phyloP scores from a whole-genome alignment of 371 early-diverging fungal genomes.

The Rhizopus sp. region DNA sequence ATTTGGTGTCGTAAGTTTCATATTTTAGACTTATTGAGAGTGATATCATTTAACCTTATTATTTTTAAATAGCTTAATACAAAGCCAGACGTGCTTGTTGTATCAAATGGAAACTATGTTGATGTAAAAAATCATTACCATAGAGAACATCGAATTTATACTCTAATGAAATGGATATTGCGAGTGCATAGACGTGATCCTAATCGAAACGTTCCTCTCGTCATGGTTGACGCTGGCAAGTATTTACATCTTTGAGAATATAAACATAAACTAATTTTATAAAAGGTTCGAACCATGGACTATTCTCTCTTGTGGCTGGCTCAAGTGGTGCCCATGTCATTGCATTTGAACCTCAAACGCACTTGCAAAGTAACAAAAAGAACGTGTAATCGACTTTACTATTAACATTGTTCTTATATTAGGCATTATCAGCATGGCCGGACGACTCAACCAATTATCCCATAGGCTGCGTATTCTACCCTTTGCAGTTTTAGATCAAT shows the following conservation, averaged over 20 bases:
- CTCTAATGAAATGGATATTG: conserved; percentile 52
- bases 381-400: neutral
- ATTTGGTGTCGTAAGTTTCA: conserved; percentile 33
- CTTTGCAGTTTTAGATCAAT: conserved; percentile 46
- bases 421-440: conserved; percentile 47
- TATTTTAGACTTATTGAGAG: neutral
- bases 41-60: neutral
- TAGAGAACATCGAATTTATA: conserved; percentile 47
- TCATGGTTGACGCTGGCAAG: conserved; percentile 53
- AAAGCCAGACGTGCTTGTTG: conserved; percentile 49
- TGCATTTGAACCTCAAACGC: conserved; percentile 53
- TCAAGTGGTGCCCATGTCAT: conserved; percentile 49
- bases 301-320: conserved; percentile 51
- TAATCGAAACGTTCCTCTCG: conserved; percentile 28
- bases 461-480: conserved; percentile 44
- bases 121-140: conserved; percentile 39
- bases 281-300: conserved; percentile 51
- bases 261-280: neutral
- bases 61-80: conserved; percentile 31
- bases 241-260: neutral
- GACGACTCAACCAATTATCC: conserved; percentile 40
- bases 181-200: conserved; percentile 49
- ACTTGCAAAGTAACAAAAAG: conserved; percentile 36
- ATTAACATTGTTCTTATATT: conserved; percentile 11
- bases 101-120: conserved; percentile 34